Conservation (phyloP, 2,329 filamentous ascomycete genomes). For the Fusarium mangiferae region DNA sequence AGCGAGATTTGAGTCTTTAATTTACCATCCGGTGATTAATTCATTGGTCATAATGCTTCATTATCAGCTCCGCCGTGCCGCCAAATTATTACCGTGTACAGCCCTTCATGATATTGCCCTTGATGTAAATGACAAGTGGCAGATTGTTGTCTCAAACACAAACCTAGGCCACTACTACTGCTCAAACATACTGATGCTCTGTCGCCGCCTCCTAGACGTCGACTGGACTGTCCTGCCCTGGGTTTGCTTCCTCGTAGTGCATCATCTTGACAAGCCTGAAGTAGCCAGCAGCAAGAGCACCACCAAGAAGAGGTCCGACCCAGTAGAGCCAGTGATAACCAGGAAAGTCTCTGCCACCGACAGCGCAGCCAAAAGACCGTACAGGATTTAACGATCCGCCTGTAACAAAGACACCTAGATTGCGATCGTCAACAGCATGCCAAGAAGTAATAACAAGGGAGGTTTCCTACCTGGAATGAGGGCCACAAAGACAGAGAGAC, state of each 20-base stretch:
- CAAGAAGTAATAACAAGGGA: not conserved
- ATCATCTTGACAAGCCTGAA: constrained; percentile 60
- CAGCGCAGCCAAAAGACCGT: constrained; percentile 58
- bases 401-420: constrained; percentile 45
- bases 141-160: not conserved
- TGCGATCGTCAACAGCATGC: constrained; percentile 42
- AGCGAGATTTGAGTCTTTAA: not conserved
- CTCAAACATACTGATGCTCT: not conserved
- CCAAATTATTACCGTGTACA: too few species aligned
- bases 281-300: constrained; percentile 55
- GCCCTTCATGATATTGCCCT: too few species aligned
- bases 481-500: constrained; percentile 71
- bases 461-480: constrained; percentile 46
- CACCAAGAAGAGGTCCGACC: constrained; percentile 60
- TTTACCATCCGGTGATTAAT: not conserved
- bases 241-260: constrained; percentile 59
- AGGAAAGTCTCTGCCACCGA: constrained; percentile 51
- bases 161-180: not conserved
- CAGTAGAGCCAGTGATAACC: constrained; percentile 62
- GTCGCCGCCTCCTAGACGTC: constrained; percentile 2
- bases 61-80: too few species aligned
- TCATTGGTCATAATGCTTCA: not conserved
- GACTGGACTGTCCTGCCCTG: constrained; percentile 48
- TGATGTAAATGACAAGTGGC: not conserved
- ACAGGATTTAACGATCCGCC: constrained; percentile 58